These are phyloP conservation scores for Blastomyces gilchristii DNA, from an alignment of 2,329 filamentous ascomycete genomes.

Conservation along the genomic window DNA sequence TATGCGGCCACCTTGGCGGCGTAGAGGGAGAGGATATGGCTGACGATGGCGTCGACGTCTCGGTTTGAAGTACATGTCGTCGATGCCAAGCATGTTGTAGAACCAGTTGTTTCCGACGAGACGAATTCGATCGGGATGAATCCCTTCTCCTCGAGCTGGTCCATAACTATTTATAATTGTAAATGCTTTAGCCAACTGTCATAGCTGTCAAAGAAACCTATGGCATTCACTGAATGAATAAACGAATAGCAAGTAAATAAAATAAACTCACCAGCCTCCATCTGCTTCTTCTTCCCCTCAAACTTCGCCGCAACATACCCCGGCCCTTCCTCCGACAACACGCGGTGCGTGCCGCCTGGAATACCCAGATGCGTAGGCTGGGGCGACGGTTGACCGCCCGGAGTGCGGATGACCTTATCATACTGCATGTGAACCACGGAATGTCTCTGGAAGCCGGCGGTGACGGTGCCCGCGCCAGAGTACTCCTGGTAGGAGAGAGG, in stretches of 20 bases:
- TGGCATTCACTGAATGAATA: not conserved
- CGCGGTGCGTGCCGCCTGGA: constrained; percentile 53
- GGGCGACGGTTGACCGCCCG: constrained; percentile 64
- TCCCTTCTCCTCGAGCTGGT: constrained; percentile 62
- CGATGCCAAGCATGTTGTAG: constrained; percentile 93
- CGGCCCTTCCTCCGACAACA: constrained; percentile 78
- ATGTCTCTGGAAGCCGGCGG: constrained; percentile 32
- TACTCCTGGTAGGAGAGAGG: too few relatives aligned
- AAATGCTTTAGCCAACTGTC: constrained; percentile 18
- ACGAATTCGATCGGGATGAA: constrained; percentile 81
- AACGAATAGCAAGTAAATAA: constrained; percentile 1
- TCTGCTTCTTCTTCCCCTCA: constrained; percentile 83
- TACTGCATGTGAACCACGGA: constrained; percentile 48
- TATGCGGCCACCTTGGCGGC: constrained; percentile 93
- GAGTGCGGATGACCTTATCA: constrained; percentile 43
- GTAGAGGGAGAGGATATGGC: constrained; percentile 90
- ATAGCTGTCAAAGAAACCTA: too few relatives aligned
- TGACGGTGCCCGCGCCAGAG: constrained; percentile 32
- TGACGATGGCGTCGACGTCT: constrained; percentile 77
- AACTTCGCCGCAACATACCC: constrained; percentile 94
- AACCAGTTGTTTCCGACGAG: constrained; percentile 85
- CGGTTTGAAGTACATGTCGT: constrained; percentile 97
- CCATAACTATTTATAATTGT: constrained; percentile 54
- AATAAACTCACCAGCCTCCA: constrained; percentile 56
- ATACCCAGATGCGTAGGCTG: constrained; percentile 78